Evolutionary conservation across 2,329 filamentous ascomycete species (phyloP).

Genomic region (Mycocentrospora acerina): DNA sequence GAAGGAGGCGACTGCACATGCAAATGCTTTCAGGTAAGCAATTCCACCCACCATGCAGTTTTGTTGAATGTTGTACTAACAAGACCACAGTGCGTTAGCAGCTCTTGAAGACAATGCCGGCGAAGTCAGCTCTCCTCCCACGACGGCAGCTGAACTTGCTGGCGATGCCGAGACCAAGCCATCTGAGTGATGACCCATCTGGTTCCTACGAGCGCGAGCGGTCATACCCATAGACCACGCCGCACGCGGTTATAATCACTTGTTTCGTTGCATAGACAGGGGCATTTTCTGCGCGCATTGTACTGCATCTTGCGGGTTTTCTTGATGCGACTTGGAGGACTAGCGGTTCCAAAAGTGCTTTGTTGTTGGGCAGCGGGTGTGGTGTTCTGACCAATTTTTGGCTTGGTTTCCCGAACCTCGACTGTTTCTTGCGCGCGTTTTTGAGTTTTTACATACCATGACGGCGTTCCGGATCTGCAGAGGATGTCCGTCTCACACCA

Average conservation of each 20-base stretch:
- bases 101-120: conserved; percentile 57
- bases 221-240: conserved; percentile 39
- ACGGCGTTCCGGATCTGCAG: conserved; percentile 30
- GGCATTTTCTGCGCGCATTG: conserved; percentile 43
- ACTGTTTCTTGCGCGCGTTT: conserved; percentile 15
- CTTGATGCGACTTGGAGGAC: conserved; percentile 19
- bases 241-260: conserved; percentile 42
- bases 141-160: conserved; percentile 49
- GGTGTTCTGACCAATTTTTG: conserved; percentile 17
- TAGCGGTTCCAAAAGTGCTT: conserved; percentile 27
- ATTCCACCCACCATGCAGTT: neutral
- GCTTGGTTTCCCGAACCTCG: conserved; percentile 9
- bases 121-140: conserved; percentile 65
- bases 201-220: conserved; percentile 35
- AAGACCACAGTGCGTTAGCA: conserved; percentile 52
- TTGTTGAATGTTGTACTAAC: conserved; percentile 15
- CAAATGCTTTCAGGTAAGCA: conserved; percentile 94
- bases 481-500: conserved; percentile 14
- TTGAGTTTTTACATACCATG: conserved; percentile 14
- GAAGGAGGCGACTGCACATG: conserved; percentile 65
- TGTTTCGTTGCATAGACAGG: conserved; percentile 44
- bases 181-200: conserved; percentile 41
- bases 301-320: conserved; percentile 41
- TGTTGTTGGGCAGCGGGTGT: conserved; percentile 22
- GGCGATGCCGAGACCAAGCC: conserved; percentile 33